Evolutionary conservation across 2,329 filamentous ascomycete genomes (phyloP).

Genomic region (Cercospora citrullina): DNA sequence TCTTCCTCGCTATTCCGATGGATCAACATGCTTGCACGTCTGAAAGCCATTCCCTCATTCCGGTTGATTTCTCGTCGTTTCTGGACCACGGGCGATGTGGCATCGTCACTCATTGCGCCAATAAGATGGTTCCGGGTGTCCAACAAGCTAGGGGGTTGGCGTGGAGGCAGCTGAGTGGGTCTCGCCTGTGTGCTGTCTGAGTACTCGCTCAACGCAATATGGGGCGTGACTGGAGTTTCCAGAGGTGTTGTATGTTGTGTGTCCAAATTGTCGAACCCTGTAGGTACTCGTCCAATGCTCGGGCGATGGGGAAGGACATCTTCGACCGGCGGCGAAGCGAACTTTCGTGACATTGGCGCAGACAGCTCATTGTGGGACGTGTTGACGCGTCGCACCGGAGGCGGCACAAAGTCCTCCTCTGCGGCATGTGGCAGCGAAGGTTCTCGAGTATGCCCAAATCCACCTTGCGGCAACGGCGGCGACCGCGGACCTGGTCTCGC

Average conservation of each 20-base stretch:
- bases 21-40: constrained; percentile 36
- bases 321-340: constrained; percentile 25
- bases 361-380: constrained; percentile 33
- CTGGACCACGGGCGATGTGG: constrained; percentile 26
- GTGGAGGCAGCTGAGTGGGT: constrained; percentile 1
- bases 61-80: constrained; percentile 33
- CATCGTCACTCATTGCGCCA: constrained; percentile 15
- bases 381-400: constrained; percentile 27
- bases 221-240: constrained; percentile 13
- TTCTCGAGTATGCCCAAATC: background rate
- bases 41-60: constrained; percentile 36
- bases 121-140: constrained; percentile 18
- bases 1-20: constrained; percentile 31
- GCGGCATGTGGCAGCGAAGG: background rate
- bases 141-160: constrained; percentile 19
- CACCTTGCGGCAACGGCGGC: constrained; percentile 14
- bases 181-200: background rate
- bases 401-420: constrained; percentile 23
- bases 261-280: constrained; percentile 25
- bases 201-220: background rate
- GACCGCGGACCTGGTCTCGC: constrained; percentile 22
- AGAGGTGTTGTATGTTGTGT: constrained; percentile 10
- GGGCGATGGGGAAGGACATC: constrained; percentile 22
- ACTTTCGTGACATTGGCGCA: constrained; percentile 30
- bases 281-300: constrained; percentile 31